Conservation (phyloP, 202 grass and related monocot genomes). For the Setaria viridis region DNA sequence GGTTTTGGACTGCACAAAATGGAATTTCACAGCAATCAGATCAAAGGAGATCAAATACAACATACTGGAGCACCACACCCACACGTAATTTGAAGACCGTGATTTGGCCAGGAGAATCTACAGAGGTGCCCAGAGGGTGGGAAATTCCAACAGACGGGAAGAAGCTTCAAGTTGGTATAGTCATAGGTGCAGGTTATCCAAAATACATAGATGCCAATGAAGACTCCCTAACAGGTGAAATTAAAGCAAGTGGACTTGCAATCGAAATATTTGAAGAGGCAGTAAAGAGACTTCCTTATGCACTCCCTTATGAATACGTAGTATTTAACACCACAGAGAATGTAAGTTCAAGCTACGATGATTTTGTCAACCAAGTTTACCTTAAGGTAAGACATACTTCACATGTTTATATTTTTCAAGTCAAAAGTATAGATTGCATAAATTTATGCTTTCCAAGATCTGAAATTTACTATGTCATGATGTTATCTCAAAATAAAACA, state of each 20-base stretch:
- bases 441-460: neutral
- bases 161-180: slow-evolving; percentile 54
- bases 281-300: slow-evolving; percentile 53
- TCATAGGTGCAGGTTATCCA: neutral
- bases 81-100: slow-evolving; percentile 7
- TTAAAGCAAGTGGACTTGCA: slow-evolving; percentile 38
- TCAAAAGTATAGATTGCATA: neutral
- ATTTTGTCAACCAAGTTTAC: slow-evolving; percentile 60
- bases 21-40: slow-evolving; percentile 39
- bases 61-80: neutral
- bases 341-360: slow-evolving; percentile 42
- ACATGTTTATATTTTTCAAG: neutral
- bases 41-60: neutral
- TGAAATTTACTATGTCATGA: neutral
- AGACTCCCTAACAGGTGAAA: slow-evolving; percentile 18
- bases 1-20: slow-evolving; percentile 45
- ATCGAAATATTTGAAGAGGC: slow-evolving; percentile 63
- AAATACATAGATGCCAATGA: slow-evolving; percentile 33
- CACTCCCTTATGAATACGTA: slow-evolving; percentile 55
- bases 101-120: slow-evolving; percentile 64
- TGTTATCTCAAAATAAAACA: neutral
- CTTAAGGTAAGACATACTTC: slow-evolving; percentile 42
- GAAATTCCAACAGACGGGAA: slow-evolving; percentile 53
- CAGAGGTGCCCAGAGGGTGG: slow-evolving; percentile 53
- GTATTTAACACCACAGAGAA: slow-evolving; percentile 14